Evolutionary conservation across 345 rosid species (phyloP).

Genomic region (Toxicodendron radicans): DNA sequence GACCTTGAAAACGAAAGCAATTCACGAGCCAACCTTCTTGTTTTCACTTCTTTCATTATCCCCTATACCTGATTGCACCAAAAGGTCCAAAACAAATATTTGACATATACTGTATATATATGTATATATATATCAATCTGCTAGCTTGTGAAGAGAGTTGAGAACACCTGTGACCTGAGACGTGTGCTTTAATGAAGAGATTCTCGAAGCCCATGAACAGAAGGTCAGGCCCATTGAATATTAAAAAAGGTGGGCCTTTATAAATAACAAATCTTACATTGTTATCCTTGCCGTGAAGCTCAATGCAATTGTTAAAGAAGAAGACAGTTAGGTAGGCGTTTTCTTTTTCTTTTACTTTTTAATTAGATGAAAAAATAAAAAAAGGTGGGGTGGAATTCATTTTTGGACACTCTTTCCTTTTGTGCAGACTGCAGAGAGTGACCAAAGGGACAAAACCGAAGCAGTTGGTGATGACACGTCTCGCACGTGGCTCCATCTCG

Average conservation of each 20-base stretch:
- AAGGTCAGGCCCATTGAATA: not conserved
- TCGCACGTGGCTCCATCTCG: slow-evolving; percentile 24
- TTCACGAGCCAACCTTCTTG: no score
- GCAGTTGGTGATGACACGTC: slow-evolving; percentile 2
- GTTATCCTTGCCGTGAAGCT: slow-evolving; percentile 13
- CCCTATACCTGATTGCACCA: no score
- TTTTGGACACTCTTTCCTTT: not conserved
- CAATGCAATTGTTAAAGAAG: slow-evolving; percentile 8
- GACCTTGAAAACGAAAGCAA: no score
- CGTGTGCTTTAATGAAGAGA: no score
- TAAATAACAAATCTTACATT: not conserved
- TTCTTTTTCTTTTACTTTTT: not conserved
- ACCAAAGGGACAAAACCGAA: slow-evolving; percentile 14
- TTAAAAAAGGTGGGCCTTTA: not conserved
- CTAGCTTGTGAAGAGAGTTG: no score
- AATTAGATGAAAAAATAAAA: not conserved
- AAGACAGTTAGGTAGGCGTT: slow-evolving; percentile 14
- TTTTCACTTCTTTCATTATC: no score
- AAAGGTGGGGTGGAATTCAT: not conserved
- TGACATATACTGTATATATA: no score
- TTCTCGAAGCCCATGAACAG: not conserved
- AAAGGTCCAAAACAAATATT: no score
- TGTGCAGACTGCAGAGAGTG: not conserved
- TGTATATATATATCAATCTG: no score
- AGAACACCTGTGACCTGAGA: no score